phyloP scores from a whole-genome alignment of 208 protist species.

The Crithidia acanthocephali region DNA sequence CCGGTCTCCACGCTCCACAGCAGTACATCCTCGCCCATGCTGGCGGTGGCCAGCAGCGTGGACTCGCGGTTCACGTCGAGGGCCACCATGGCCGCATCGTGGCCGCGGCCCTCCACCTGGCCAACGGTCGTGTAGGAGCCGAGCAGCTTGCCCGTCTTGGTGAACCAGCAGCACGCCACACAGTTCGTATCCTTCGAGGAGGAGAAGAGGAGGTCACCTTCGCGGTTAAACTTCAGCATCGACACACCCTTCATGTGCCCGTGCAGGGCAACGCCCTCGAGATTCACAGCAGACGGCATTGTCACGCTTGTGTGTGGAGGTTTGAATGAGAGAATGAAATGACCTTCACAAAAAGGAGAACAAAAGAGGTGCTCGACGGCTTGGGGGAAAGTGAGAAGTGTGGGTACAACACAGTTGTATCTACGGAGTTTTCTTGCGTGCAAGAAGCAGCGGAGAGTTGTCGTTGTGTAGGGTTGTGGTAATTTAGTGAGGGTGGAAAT shows the following conservation, averaged over 20 bases:
- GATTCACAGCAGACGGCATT: constrained; percentile 40
- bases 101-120: constrained; percentile 39
- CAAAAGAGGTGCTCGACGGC: background rate
- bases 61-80: constrained; percentile 94
- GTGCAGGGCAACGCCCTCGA: constrained; percentile 77
- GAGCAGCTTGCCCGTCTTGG: constrained; percentile 93
- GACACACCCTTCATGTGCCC: constrained; percentile 92
- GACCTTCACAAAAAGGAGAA: too few relatives aligned
- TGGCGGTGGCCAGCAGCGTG: constrained; percentile 85
- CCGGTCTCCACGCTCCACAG: constrained; percentile 95
- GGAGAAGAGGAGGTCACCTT: constrained; percentile 98
- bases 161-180: constrained; percentile 92
- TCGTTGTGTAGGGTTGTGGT: too few relatives aligned
- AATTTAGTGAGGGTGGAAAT: too few relatives aligned
- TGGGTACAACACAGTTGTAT: constrained; percentile 4
- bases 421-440: background rate
- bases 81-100: constrained; percentile 91
- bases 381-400: background rate
- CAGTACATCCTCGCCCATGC: constrained; percentile 72
- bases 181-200: constrained; percentile 93
- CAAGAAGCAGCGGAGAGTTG: too few relatives aligned
- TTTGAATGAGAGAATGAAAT: too few relatives aligned
- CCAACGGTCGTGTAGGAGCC: constrained; percentile 96
- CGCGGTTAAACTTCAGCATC: constrained; percentile 97
- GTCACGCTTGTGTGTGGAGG: too few relatives aligned